Evolutionary conservation across 345 rosid species (phyloP).

Genomic region (Anacardium occidentale): DNA sequence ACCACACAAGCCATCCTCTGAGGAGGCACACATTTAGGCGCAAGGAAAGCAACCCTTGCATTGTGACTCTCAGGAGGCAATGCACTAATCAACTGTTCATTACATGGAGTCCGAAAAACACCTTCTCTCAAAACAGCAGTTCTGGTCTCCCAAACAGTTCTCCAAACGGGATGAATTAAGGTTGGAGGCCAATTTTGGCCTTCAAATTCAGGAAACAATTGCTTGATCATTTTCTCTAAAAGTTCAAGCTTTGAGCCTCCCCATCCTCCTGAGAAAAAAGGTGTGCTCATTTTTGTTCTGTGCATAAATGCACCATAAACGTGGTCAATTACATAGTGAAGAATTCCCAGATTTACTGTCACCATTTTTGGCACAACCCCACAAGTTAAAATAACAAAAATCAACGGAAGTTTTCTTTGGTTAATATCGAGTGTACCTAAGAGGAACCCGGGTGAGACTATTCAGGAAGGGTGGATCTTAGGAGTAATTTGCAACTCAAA

Average conservation of each 20-base stretch:
- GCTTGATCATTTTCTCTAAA: constrained; percentile 69
- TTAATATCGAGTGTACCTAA: neutral
- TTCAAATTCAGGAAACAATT: constrained; percentile 67
- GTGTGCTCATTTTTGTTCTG: constrained; percentile 72
- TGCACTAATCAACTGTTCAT: constrained; percentile 69
- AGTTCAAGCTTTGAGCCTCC: constrained; percentile 87
- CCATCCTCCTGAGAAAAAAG: constrained; percentile 94
- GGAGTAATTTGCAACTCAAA: neutral
- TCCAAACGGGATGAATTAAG: constrained; percentile 75
- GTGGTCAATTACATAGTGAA: constrained; percentile 87
- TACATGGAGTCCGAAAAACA: constrained; percentile 77
- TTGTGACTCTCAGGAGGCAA: constrained; percentile 86
- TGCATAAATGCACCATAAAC: constrained; percentile 92
- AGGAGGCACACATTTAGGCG: constrained; percentile 68
- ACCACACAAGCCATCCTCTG: constrained; percentile 94
- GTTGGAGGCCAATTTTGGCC: constrained; percentile 78
- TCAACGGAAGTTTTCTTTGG: neutral
- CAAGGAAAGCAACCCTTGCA: constrained; percentile 86
- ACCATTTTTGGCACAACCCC: constrained; percentile 51
- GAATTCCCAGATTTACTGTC: constrained; percentile 76
- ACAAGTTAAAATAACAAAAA: constrained; percentile 11
- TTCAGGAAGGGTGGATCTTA: neutral
- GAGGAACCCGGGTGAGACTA: constrained; percentile 20
- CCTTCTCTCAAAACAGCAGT: constrained; percentile 83
- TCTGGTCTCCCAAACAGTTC: constrained; percentile 81